phyloP scores from a whole-genome alignment of 306 rosid species.

The Benincasa hispida region DNA sequence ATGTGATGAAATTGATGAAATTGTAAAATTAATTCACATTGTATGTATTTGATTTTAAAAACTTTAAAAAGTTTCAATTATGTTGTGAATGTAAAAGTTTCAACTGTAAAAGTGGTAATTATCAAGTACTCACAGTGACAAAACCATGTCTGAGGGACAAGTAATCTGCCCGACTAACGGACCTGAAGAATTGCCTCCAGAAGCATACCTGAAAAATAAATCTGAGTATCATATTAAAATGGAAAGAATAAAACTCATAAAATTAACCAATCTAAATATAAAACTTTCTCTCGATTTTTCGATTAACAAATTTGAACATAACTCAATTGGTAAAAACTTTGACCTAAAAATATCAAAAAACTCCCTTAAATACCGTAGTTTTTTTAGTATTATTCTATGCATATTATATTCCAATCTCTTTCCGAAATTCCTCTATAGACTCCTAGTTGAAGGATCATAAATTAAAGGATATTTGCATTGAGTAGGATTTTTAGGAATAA shows the following conservation, averaged over 20 bases:
- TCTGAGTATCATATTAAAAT: background rate
- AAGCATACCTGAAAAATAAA: slow-evolving; percentile 56
- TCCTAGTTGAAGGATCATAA: background rate
- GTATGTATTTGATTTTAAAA: too few relatives aligned
- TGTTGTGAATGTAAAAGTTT: too few relatives aligned
- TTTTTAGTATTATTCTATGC: too few relatives aligned
- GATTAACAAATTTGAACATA: too few relatives aligned
- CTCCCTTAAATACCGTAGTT: too few relatives aligned
- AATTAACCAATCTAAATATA: background rate
- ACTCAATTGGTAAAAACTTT: background rate
- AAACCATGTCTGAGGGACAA: slow-evolving; percentile 93
- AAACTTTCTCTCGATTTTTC: background rate
- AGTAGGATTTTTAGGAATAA: too few relatives aligned
- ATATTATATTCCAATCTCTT: background rate
- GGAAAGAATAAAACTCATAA: background rate
- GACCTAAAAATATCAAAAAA: background rate
- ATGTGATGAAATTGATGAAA: background rate
- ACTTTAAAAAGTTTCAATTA: too few relatives aligned
- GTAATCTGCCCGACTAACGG: slow-evolving; percentile 83
- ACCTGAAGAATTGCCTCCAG: slow-evolving; percentile 78
- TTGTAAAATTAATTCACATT: too few relatives aligned
- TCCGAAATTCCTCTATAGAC: background rate
- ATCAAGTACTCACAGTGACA: slow-evolving; percentile 39
- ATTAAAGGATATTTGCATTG: too few relatives aligned
- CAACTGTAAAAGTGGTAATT: too few relatives aligned